Base-by-base conservation (phyloP, 2,329 filamentous ascomycete species). In the Ilyonectria mors-panacis region DNA sequence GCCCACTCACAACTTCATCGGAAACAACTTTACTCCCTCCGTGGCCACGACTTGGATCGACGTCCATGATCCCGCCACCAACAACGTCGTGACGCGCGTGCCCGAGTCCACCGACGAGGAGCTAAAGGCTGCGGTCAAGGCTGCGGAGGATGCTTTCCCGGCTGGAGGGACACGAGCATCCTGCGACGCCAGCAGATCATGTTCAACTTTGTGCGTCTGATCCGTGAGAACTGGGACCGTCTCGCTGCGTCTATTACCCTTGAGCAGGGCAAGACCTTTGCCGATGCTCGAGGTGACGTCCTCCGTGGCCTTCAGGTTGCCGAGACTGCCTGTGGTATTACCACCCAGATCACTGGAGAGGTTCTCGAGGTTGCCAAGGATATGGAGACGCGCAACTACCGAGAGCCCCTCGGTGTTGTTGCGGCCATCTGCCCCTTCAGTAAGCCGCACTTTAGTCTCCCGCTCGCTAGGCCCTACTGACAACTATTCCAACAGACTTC, bases 351-450 rank as follows among this genome's bases (percentile, higher is more conserved):
- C 79, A 91, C 90, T 73, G 92, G 92, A 45, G 91, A 93, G 81
- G 85, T 94, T 53, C 85, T 94, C 19, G 91, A 93, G 82, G 92
- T 94, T 8, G 87, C 91, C 42, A 93, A 92, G 84, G 92, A 93
- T 77, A 93, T 94, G 91, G 92, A 94, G 83, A 94, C 92, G 26
- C 84, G 91, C 76, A 89, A 87, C 66, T 93, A 94, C 79, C 85
- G 87, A 71, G 92, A 94, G 84, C 91, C 92, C 67, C 81, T 94
- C 73, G 92, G 92, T 57, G 88, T 93, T 26, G 88, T 91, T 56
- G 91, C 91, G 55, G 90, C 91, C 42, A 93, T 93, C 68, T 93
- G 91, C 83, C 92, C 92, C 2, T 94, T 93, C 78, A 93, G 89
- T 91, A 78, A 75, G 88, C 21, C 1, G 19, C 17, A 10, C 23